These are phyloP conservation scores for Colletotrichum truncatum DNA, from an alignment of 2,329 filamentous ascomycete species.

Conservation along the genomic window DNA sequence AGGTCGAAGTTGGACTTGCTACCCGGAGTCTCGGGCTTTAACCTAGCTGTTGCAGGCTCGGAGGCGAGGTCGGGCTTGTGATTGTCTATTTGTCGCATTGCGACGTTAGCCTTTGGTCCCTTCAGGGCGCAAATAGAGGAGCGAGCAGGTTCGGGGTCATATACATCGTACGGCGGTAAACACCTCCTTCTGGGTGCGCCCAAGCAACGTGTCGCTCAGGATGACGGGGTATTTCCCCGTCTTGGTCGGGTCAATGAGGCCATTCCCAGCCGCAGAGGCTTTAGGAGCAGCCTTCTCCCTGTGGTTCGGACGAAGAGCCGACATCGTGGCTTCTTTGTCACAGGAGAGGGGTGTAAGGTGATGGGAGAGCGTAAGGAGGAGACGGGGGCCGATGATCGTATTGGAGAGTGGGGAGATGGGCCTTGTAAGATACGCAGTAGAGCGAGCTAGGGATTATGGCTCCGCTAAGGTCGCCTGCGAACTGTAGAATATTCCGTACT, in stretches of 20 bases:
- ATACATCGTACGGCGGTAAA: constrained; percentile 70
- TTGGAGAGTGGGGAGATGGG: constrained; percentile 18
- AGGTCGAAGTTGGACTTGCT: constrained; percentile 66
- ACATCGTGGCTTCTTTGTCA: constrained; percentile 28
- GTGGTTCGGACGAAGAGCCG: constrained; percentile 32
- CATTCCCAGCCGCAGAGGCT: constrained; percentile 33
- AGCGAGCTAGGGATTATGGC: neutral
- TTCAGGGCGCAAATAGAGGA: too few relatives aligned
- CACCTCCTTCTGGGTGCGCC: constrained; percentile 63
- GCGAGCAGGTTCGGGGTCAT: constrained; percentile 33
- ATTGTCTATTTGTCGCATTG: constrained; percentile 59
- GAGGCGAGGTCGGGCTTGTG: constrained; percentile 66
- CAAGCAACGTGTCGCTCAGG: constrained; percentile 68
- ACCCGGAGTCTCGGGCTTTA: constrained; percentile 59
- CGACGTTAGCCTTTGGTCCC: neutral
- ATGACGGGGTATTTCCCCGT: constrained; percentile 70
- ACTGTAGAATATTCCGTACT: constrained; percentile 10
- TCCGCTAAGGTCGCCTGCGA: constrained; percentile 20
- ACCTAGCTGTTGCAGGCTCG: constrained; percentile 55
- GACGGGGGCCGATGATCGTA: constrained; percentile 15
- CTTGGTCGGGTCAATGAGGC: constrained; percentile 67
- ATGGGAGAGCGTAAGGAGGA: neutral
- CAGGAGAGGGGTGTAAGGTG: neutral
- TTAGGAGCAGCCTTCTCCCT: constrained; percentile 30
- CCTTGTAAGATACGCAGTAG: neutral